Percentiles rank a stretch among this genome's conserved stretches.
phyloP scores from a whole-genome alignment of 371 early-diverging fungal genomes.

The Apophysomyces variabilis region DNA sequence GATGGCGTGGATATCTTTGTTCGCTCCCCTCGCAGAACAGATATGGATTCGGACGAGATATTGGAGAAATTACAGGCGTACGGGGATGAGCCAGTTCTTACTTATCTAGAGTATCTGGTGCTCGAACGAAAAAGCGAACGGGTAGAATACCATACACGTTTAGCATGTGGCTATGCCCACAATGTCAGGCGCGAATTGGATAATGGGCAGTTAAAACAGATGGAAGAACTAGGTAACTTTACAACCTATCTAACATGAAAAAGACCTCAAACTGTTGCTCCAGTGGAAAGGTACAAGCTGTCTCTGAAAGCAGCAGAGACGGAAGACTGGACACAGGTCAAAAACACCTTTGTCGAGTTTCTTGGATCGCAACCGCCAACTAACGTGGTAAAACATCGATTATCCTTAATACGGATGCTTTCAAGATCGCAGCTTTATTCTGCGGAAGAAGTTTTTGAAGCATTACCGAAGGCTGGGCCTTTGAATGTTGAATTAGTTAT shows the following conservation, averaged over 20 bases:
- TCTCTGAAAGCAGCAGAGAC: conserved; percentile 5
- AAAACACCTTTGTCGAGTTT: conserved; percentile 40
- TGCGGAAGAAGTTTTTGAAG: conserved; percentile 28
- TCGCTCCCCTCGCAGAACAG: conserved; percentile 50
- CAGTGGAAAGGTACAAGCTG: conserved; percentile 33
- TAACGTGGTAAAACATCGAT: conserved; percentile 30
- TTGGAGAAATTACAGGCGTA: conserved; percentile 46
- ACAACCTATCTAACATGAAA: not conserved
- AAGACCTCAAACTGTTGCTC: not conserved
- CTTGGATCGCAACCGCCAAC: conserved; percentile 27
- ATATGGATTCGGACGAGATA: conserved; percentile 62
- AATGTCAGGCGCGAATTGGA: conserved; percentile 41
- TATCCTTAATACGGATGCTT: conserved; percentile 40
- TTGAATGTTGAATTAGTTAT: conserved; percentile 56
- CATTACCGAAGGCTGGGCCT: conserved; percentile 36
- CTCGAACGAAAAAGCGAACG: conserved; percentile 50
- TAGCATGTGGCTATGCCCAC: conserved; percentile 59
- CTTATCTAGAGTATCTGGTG: conserved; percentile 67
- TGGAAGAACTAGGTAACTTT: conserved; percentile 35
- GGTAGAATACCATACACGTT: conserved; percentile 52
- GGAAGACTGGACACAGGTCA: not conserved
- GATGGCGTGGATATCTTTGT: conserved; percentile 57
- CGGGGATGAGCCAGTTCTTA: conserved; percentile 43
- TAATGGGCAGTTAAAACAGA: conserved; percentile 16
- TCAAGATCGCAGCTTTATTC: conserved; percentile 42